These are phyloP conservation scores for Cephaloascus albidus DNA, from an alignment of 805 yeast genomes.

Conservation along the genomic window DNA sequence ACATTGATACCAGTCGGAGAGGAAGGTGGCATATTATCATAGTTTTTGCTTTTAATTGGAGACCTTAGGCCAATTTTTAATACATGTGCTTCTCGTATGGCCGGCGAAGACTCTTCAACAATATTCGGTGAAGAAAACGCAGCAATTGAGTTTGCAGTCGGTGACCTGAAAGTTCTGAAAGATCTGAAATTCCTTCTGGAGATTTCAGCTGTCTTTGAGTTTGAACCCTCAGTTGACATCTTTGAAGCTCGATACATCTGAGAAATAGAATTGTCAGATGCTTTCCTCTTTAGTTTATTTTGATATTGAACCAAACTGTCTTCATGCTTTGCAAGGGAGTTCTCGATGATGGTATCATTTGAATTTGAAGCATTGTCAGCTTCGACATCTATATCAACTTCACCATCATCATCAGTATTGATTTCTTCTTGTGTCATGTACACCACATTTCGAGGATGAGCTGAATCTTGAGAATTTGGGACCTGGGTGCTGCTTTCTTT, in stretches of 20 bases:
- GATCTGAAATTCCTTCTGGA: no score
- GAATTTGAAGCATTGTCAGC: not conserved
- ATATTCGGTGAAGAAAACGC: not conserved
- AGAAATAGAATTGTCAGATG: no score
- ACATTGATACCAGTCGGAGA: conserved; percentile 5
- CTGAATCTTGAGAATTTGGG: not conserved
- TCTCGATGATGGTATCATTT: no score
- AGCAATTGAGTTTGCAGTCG: not conserved
- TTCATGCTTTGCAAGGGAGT: no score
- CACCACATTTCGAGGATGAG: not conserved
- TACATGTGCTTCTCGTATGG: conserved; percentile 8
- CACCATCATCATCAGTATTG: not conserved
- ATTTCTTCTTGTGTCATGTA: not conserved
- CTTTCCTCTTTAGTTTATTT: not conserved
- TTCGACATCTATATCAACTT: not conserved
- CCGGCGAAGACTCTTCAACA: conserved; percentile 15
- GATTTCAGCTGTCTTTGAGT: no score
- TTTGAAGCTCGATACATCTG: no score
- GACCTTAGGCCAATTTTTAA: conserved; percentile 1
- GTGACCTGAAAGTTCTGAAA: not conserved
- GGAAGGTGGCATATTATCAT: not conserved
- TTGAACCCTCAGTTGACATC: no score
- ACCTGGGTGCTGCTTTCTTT: not conserved
- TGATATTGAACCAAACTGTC: no score
- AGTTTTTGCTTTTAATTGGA: conserved; percentile 1